Base-by-base conservation (phyloP, 768 basidiomycete genomes). In the Tubosaeta brunneosetosa region DNA sequence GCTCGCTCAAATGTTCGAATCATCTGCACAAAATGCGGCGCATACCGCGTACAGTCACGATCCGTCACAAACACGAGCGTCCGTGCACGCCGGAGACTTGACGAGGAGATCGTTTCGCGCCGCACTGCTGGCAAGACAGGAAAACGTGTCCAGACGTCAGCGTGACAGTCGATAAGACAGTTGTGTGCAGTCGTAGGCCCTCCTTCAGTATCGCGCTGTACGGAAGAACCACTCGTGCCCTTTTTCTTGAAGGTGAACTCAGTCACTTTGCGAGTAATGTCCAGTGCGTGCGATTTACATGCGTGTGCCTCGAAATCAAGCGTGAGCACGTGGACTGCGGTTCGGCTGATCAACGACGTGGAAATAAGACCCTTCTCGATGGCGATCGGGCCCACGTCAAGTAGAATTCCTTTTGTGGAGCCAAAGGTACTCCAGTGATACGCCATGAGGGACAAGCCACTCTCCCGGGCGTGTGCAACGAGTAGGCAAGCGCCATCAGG, bases 401-500 rank as follows among this genome's bases (percentile, higher is more conserved):
- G 59, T 0, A 27, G 16, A n/a, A 74, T 75, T 19, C 81, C 82
- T 11, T 68, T 58, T 0, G 72, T 67, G 0, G 78, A 75, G 2
- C 83, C 84, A 51, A 85, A 82, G 1, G 80, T 79, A 9, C 66
- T 68, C 79, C 77, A 82, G 57, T 84, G 84, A 55, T 77, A 82
- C 0, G 75, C 75, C 2, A 8, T 32, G 10, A 45, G 17, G 8
- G 2, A 16, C 41, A 63, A 31, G 44, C 37, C 43, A 34, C 3
- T 52, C 29, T 22, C 55, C 29, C 58, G 47, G 2, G 48, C 49
- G 34, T 73, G 66, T 6, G 69, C 55, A 2, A 71, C 61, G n/a
- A 83, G 34, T n/a, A 84, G 60, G 56, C 80, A 83, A 19, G 82
- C 70, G 0, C 79, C 81, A 55, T 83, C 82, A 0, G 82, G 79